A percentile compares a stretch with the other conserved stretches of the same genome.
Evolutionary conservation across 2,329 filamentous ascomycete genomes (phyloP).

Genomic region (Arthroderma uncinatum): DNA sequence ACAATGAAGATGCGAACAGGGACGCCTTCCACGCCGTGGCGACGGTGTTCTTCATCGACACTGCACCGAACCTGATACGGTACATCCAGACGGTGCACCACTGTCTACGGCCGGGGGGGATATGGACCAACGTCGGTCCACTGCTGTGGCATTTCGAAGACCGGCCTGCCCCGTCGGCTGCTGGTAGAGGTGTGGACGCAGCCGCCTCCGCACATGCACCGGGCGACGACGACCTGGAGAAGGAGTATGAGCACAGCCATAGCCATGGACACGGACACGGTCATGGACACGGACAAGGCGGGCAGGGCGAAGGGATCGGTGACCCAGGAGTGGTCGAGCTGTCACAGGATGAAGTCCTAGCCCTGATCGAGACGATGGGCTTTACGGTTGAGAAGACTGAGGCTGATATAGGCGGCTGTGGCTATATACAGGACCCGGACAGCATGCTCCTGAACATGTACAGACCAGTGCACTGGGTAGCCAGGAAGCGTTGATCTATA

Average conservation of each 20-base stretch:
- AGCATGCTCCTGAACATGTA: slow-evolving; percentile 86
- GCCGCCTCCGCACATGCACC: slow-evolving; percentile 36
- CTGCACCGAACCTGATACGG: slow-evolving; percentile 79
- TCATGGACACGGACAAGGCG: not conserved
- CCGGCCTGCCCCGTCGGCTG: slow-evolving; percentile 39
- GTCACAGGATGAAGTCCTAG: slow-evolving; percentile 74
- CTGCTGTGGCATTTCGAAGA: slow-evolving; percentile 94
- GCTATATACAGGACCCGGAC: slow-evolving; percentile 73
- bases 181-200: slow-evolving; percentile 27
- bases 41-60: slow-evolving; percentile 94
- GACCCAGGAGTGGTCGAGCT: slow-evolving; percentile 87
- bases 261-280: slow-evolving; percentile 34
- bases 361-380: slow-evolving; percentile 60
- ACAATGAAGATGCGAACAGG: slow-evolving; percentile 52
- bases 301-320: slow-evolving; percentile 44
- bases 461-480: slow-evolving; percentile 72
- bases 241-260: slow-evolving; percentile 30
- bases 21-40: slow-evolving; percentile 68
- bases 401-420: slow-evolving; percentile 41
- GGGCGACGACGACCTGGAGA: slow-evolving; percentile 31
- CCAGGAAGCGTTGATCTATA: slow-evolving; percentile 48
- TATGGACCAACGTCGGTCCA: slow-evolving; percentile 84
- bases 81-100: slow-evolving; percentile 76
- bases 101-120: slow-evolving; percentile 64
- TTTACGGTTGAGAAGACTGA: slow-evolving; percentile 60